Base-by-base conservation (phyloP, 2,329 filamentous ascomycete genomes). In the Fusarium sp. region DNA sequence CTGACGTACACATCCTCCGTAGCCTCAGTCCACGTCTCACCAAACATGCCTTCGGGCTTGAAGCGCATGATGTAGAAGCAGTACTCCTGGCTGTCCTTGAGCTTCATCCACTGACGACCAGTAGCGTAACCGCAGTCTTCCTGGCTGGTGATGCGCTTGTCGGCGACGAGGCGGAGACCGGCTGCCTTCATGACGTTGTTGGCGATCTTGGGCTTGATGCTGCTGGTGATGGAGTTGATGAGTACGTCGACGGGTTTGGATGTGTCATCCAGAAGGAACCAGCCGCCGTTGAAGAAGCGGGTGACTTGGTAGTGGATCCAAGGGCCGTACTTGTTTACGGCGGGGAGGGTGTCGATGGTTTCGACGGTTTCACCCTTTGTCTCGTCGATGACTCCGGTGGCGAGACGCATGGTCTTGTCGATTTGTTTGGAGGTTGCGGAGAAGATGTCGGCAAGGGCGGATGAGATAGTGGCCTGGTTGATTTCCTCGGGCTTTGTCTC, bases 121-220 rank as follows among this genome's bases (percentile, higher is more conserved):
- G 67, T 20, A 2, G 50, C 50, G 2, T 46, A 68, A 3, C 67
- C 63, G 0, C 67, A 71, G 7, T 59, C 63, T 10, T 71, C 67
- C 2, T 47, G 67, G 6, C 40, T 46, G 11, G 2, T 7, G 0
- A 27, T 23, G 3, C 66, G 62, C 46, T 68, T 70, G 20, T 72
- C 69, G 3, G 62, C 66, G 3, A 68, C 62, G 14, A 72, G 66
- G 11, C 54, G 20, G 12, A 70, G 45, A 4, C 23, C 40, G 18
- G 58, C 69, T 0, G 69, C 65, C 11, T 60, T 64, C 69, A 72
- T 72, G 14, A 72, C 66, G 9, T 72, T 68, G 20, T 70, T 72
- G 46, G 66, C 66, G 3, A 72, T 59, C 40, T 72, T 72, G 13
- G 64, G 61, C 58, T 67, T 56, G 18, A 72, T 68, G 1, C 55